Percentiles rank a stretch among this genome's conserved stretches.
phyloP scores from a whole-genome alignment of 768 basidiomycete species.

The Dioszegia crocea region DNA sequence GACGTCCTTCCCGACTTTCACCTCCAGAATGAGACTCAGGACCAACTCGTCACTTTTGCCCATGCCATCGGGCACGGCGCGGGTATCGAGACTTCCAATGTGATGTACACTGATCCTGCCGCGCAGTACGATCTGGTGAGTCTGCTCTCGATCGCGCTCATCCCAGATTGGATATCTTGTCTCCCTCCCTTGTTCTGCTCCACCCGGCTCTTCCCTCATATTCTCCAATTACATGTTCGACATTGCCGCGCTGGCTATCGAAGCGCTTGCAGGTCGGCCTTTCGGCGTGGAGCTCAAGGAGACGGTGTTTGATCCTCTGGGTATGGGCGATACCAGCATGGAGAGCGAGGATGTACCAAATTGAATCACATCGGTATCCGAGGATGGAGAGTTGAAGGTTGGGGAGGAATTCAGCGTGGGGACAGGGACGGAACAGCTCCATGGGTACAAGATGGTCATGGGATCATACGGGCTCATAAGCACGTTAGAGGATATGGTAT shows the following conservation, averaged over 20 bases:
- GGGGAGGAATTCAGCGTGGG: not conserved
- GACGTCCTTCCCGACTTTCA: not conserved
- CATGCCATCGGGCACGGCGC: not conserved
- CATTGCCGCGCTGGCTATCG: not conserved
- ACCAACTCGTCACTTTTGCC: not conserved
- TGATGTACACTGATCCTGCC: not conserved
- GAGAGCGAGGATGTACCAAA: not conserved
- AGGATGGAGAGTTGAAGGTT: not conserved
- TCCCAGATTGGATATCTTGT: not conserved
- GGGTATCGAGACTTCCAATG: not conserved
- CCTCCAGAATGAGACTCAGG: not conserved
- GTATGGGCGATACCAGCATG: not conserved
- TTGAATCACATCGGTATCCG: not conserved
- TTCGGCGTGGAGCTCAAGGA: not conserved
- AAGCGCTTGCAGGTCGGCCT: not conserved
- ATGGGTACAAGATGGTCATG: not conserved
- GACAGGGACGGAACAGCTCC: not conserved
- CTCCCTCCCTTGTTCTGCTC: not conserved
- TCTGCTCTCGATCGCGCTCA: not conserved
- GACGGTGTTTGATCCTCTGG: not conserved
- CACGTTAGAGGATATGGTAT: not conserved
- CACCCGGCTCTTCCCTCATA: not conserved
- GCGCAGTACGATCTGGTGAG: not conserved
- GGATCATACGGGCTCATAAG: not conserved
- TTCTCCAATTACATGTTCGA: not conserved